Evolutionary conservation across 805 yeast species (phyloP), one percentile per base, ranked within the genome.

Genomic region (Hanseniaspora thailandica): DNA sequence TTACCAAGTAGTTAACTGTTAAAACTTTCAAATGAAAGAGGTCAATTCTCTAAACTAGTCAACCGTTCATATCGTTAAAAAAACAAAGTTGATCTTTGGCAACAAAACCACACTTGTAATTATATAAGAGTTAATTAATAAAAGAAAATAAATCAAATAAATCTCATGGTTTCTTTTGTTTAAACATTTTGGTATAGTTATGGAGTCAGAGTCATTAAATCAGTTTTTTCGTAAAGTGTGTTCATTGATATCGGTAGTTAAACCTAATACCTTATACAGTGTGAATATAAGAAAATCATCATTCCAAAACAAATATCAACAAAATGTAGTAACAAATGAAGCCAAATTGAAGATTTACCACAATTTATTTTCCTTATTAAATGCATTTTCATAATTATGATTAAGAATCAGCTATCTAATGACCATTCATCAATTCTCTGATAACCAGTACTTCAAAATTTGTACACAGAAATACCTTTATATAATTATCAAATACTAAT

Each of bases 241-340:
- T 63, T 66, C 70, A 65, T 65, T 53, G 61, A 56, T 40, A 51
- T 33, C 58, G 56, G 63, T 61, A 64, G 52, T 57, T 56, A 62
- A 62, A 63, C 64, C 58, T 47, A 53, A 59, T 52, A 36, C 57
- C 64, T 66, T 64, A 68, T 63, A 67, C 69, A 67, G 70, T 67
- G 70, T 67, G 70, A 67, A 67, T 67, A 65, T 53, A 48, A 52
- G 54, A 48, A 41, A 57, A 56, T 55, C 47, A 46, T 45, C 46
- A 52, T 23, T 30, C 47, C 51, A 38, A 41, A 28, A 38, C 20
- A 22, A n/a, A 20, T 31, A 33, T 45, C 31, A 45, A 15, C 80
- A 94, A 0, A 78, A 85, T 17, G 71, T 69, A 0, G 75, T 81
- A 59, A 61, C 84, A 52, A 67, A 71, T 49, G 61, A 38, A 48